Conservation (phyloP, 306 rosid genomes). For the Alnus glutinosa region DNA sequence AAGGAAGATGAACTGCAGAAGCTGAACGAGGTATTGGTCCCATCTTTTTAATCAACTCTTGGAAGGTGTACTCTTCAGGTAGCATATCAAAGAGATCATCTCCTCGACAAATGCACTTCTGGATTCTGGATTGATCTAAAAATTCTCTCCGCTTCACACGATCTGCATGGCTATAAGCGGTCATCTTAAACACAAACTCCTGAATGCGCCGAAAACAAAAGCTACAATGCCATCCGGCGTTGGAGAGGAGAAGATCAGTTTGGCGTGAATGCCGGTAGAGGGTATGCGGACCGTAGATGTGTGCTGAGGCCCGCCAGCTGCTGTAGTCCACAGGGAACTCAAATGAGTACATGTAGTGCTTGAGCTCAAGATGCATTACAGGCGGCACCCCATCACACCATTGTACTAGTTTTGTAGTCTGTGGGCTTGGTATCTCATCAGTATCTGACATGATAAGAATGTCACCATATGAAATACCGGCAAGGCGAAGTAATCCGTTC, state of each 20-base stretch:
- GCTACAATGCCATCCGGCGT: slow-evolving; percentile 98
- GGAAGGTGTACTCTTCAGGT: slow-evolving; percentile 83
- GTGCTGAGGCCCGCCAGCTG: slow-evolving; percentile 87
- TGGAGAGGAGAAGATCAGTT: slow-evolving; percentile 54
- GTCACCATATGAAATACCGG: slow-evolving; percentile 69
- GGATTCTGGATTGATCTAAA: slow-evolving; percentile 67
- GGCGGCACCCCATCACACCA: slow-evolving; percentile 94
- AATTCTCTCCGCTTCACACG: slow-evolving; percentile 65
- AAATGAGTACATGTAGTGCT: slow-evolving; percentile 83
- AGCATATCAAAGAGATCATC: slow-evolving; percentile 81
- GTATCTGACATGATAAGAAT: slow-evolving; percentile 74
- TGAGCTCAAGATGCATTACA: slow-evolving; percentile 77
- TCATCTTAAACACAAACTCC: slow-evolving; percentile 90
- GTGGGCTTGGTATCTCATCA: slow-evolving; percentile 91
- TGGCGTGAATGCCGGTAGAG: slow-evolving; percentile 68
- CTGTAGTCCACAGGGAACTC: slow-evolving; percentile 89
- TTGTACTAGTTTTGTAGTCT: slow-evolving; percentile 70
- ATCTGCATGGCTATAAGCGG: slow-evolving; percentile 90
- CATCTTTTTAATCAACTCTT: slow-evolving; percentile 76
- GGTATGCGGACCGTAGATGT: slow-evolving; percentile 53
- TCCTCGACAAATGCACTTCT: slow-evolving; percentile 69
- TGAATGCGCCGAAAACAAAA: slow-evolving; percentile 70
- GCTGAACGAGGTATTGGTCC: slow-evolving; percentile 81
- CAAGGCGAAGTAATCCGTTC: slow-evolving; percentile 54
- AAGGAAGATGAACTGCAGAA: slow-evolving; percentile 88